Evolutionary conservation across 805 yeast species (phyloP), one percentile per base, ranked within the genome.

Genomic region (Sugiyamaella chiloensis): DNA sequence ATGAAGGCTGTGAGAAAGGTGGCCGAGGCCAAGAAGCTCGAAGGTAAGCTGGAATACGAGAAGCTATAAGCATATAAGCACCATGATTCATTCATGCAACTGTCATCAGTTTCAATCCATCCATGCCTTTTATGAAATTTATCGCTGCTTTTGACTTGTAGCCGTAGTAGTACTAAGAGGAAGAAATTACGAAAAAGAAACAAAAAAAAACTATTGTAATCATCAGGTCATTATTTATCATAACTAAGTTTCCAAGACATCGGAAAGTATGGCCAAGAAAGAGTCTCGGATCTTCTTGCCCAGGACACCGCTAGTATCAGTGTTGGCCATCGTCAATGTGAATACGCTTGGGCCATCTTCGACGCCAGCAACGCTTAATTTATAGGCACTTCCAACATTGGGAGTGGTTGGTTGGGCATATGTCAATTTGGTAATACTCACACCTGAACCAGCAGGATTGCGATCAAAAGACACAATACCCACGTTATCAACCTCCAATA

Each of bases 1-100:
- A 85, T 93, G 91, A 93, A 93, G 69, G 99, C 99, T 14, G 98
- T 89, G 39, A 80, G 99, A 69, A 93, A 93, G 73, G 97, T 93
- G 52, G 90, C 91, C 19, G 99, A 93, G 66, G 84, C 88, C 46
- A 93, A 93, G 84, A 93, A 93, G 70, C 78, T 93, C 67, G 99
- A 93, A 73, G 98, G 98, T 55, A 86, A 87, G 67, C 71, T 91
- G 53, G 98, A 91, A 61, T 93, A 93, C 67, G 95, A 93, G 73
- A 93, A 93, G 75, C 73, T 93, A 65, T 93, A 72, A 20, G 19
- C 26, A n/a, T 16, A 16, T 37, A n/a, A n/a, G n/a, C n/a, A n/a
- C n/a, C n/a, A n/a, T n/a, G n/a, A n/a, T n/a, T n/a, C n/a, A n/a
- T n/a, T n/a, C n/a, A n/a, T n/a, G n/a, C n/a, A n/a, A n/a, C n/a